Conservation (phyloP, 1,284 basidiomycete genomes). For the Apiotrichum akiyoshidainum region DNA sequence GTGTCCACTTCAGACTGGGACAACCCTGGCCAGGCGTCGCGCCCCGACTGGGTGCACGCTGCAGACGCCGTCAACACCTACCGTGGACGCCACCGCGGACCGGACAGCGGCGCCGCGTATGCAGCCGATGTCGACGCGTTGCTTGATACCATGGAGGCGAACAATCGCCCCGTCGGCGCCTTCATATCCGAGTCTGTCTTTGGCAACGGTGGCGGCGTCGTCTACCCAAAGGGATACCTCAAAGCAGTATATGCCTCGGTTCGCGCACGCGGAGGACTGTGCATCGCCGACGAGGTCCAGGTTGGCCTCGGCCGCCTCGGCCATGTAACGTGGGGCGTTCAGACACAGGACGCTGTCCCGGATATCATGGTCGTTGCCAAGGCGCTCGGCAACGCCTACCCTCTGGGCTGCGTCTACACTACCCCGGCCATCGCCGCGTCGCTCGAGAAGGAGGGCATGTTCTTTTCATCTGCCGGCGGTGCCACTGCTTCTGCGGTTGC, state of each 20-base stretch:
- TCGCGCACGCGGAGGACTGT: slow-evolving; percentile 10
- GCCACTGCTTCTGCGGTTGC: slow-evolving; percentile 23
- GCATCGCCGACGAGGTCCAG: slow-evolving; percentile 19
- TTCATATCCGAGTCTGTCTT: slow-evolving; percentile 17
- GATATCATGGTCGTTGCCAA: slow-evolving; percentile 15
- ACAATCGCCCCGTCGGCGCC: slow-evolving; percentile 6
- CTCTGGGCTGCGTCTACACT: slow-evolving; percentile 14
- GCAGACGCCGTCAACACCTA: slow-evolving; percentile 11
- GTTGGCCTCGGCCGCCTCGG: slow-evolving; percentile 18
- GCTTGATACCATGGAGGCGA: not conserved
- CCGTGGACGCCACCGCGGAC: slow-evolving; percentile 4
- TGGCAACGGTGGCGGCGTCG: slow-evolving; percentile 17
- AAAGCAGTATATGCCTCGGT: not conserved
- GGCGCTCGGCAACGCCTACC: slow-evolving; percentile 14
- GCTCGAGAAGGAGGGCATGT: slow-evolving; percentile 15
- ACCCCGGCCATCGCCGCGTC: slow-evolving; percentile 10
- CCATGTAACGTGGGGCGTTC: slow-evolving; percentile 10
- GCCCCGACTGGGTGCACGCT: slow-evolving; percentile 11
- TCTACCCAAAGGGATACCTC: slow-evolving; percentile 9
- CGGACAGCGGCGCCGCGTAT: not conserved
- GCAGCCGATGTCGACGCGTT: slow-evolving; percentile 1
- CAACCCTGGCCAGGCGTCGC: slow-evolving; percentile 3
- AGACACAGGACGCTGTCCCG: slow-evolving; percentile 7
- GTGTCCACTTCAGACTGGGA: slow-evolving; percentile 11
- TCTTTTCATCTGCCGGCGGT: slow-evolving; percentile 25